Evolutionary conservation across 495 filamentous ascomycete species (phyloP), one percentile per base, ranked within the genome.

Genomic region (Thozetella sp.): DNA sequence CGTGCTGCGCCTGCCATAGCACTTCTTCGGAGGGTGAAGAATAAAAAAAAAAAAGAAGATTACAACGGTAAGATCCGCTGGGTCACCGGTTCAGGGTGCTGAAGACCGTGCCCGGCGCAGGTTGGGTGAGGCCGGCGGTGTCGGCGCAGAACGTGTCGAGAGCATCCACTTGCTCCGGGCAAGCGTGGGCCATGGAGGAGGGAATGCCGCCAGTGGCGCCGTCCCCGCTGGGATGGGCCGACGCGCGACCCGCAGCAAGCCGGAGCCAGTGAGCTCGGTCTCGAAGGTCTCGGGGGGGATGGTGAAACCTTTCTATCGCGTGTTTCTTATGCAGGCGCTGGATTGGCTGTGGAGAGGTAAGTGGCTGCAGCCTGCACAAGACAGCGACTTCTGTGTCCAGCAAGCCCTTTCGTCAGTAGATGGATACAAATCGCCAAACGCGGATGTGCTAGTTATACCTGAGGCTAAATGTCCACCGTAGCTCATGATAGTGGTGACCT

Each of bases 41-140:
- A n/a, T n/a, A n/a, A n/a, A n/a, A 53, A 73, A 76, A 52, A 76
- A 76, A 53, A 75, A 67, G 34, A 77, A 77, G 10, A 20, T n/a
- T n/a, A n/a, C n/a, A 12, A 76, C 46, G 25, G 43, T 63, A 1
- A 56, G 66, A 26, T 76, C 63, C 17, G 67, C 55, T 19, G 3
- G 3, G 53, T 76, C 73, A n/a, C 25, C 70, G 37, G 22, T 56
- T 59, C 22, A 76, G 63, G 55, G 62, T 68, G 52, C 75, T 76
- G 50, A 75, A 69, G 19, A 77, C 55, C 13, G 58, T 64, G 17
- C 74, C 74, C 2, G 69, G 66, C 55, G 76, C 74, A 11, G 52
- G 67, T 15, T 61, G 43, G 6, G 74, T 60, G 20, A 69, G 63
- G 2, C 63, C 62, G 15, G 73, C 73, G 12, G 72, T 73, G 43